These are phyloP conservation scores for Debaryomyces robertsiae DNA, from an alignment of 1,139 yeast genomes.

Conservation along the genomic window DNA sequence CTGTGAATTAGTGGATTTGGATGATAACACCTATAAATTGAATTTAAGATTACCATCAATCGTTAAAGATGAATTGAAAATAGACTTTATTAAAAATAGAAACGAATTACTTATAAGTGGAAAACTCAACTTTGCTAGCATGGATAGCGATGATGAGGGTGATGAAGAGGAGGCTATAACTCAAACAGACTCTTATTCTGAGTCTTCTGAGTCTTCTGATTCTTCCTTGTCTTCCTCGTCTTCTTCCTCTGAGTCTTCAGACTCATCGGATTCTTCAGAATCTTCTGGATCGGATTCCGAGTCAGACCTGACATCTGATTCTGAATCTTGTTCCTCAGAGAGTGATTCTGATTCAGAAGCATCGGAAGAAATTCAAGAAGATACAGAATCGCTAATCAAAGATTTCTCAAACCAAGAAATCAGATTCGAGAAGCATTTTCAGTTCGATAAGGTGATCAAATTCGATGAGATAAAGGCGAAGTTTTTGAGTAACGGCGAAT, in stretches of 20 bases:
- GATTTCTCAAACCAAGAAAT: constrained; percentile 46
- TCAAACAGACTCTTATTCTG: constrained; percentile 13
- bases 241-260: constrained; percentile 16
- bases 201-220: constrained; percentile 13
- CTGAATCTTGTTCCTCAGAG: constrained; percentile 9
- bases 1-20: constrained; percentile 45
- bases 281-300: constrained; percentile 12
- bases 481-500: constrained; percentile 42
- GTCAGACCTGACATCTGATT: constrained; percentile 7
- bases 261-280: constrained; percentile 19
- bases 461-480: constrained; percentile 43
- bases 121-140: constrained; percentile 37
- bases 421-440: constrained; percentile 48
- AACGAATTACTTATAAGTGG: constrained; percentile 49
- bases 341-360: constrained; percentile 17
- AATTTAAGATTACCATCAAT: constrained; percentile 48
- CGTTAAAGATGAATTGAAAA: constrained; percentile 44
- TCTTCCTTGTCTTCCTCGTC: constrained; percentile 12
- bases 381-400: constrained; percentile 40
- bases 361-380: constrained; percentile 43
- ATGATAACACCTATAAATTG: constrained; percentile 45
- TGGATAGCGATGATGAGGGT: constrained; percentile 22
- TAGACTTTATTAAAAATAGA: constrained; percentile 45
- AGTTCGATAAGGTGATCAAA: constrained; percentile 45
- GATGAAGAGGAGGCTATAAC: constrained; percentile 12